These are phyloP conservation scores for Pleurotus tuber-regium DNA, from an alignment of 768 basidiomycete species.

Conservation along the genomic window DNA sequence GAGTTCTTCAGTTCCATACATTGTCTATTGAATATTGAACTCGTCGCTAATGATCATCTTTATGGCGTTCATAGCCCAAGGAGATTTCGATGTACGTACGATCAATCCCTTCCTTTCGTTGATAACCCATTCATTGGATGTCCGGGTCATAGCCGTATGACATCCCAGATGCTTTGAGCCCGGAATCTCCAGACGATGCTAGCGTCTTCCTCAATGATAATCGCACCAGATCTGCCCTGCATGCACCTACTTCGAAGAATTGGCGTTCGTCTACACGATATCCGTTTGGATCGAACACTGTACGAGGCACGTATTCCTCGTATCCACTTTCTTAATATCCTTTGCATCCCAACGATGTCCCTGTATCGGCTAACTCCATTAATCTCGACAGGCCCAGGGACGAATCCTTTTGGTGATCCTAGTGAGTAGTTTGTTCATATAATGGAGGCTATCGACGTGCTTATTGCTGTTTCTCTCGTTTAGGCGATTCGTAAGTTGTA, in stretches of 20 bases:
- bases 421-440: constrained; percentile 25
- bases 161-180: constrained; percentile 53
- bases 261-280: constrained; percentile 37
- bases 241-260: constrained; percentile 62
- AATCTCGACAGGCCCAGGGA: too few relatives aligned
- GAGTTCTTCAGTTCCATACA: constrained; percentile 3
- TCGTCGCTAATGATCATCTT: neutral
- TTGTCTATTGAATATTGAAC: neutral
- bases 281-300: constrained; percentile 7
- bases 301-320: neutral
- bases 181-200: constrained; percentile 47
- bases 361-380: neutral
- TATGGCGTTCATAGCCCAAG: neutral
- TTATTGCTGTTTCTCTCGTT: neutral
- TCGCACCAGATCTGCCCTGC: constrained; percentile 53
- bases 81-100: constrained; percentile 31
- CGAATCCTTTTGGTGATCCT: constrained; percentile 13
- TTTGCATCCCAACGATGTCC: too few relatives aligned
- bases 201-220: constrained; percentile 63
- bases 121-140: neutral
- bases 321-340: neutral
- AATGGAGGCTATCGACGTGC: neutral
- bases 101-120: neutral
- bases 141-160: constrained; percentile 43
- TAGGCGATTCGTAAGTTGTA: constrained; percentile 32